Evolutionary conservation across 1,139 yeast genomes (phyloP).

Genomic region (Candida tetrigidarum): DNA sequence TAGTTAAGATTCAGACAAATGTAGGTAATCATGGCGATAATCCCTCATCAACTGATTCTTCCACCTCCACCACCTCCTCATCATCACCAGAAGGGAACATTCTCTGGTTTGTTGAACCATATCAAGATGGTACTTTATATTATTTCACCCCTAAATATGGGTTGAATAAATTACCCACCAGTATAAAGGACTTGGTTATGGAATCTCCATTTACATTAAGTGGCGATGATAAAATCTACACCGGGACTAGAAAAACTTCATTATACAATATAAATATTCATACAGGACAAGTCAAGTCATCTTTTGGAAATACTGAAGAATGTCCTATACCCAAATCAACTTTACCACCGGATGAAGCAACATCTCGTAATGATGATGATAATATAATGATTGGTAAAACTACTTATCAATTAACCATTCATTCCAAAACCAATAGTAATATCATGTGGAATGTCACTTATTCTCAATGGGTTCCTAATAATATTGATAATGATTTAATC

Average conservation of each 20-base stretch:
- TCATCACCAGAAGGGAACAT: constrained; percentile 27
- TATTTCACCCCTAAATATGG: constrained; percentile 83
- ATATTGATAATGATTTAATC: constrained; percentile 73
- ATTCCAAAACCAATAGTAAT: constrained; percentile 60
- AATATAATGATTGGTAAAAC: constrained; percentile 56
- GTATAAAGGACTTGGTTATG: constrained; percentile 75
- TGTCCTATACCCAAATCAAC: constrained; percentile 37
- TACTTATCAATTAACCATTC: constrained; percentile 46
- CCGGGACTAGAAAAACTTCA: constrained; percentile 82
- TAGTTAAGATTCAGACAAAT: constrained; percentile 50
- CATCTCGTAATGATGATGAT: constrained; percentile 21
- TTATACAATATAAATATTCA: constrained; percentile 73
- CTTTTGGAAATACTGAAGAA: constrained; percentile 57
- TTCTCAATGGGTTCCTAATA: constrained; percentile 92
- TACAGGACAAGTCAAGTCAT: constrained; percentile 77
- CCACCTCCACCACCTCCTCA: constrained; percentile 14
- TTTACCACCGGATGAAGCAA: constrained; percentile 17
- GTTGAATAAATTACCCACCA: constrained; percentile 78
- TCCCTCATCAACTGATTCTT: neutral
- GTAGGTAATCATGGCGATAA: neutral
- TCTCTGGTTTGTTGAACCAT: constrained; percentile 90
- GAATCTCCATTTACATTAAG: constrained; percentile 82
- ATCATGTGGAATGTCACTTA: constrained; percentile 87
- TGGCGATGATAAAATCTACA: constrained; percentile 88
- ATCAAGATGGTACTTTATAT: constrained; percentile 83